Percentiles rank a stretch among this genome's conserved stretches.
These are phyloP conservation scores for Immersiella caudata DNA, from an alignment of 495 filamentous ascomycete species.

Conservation along the genomic window DNA sequence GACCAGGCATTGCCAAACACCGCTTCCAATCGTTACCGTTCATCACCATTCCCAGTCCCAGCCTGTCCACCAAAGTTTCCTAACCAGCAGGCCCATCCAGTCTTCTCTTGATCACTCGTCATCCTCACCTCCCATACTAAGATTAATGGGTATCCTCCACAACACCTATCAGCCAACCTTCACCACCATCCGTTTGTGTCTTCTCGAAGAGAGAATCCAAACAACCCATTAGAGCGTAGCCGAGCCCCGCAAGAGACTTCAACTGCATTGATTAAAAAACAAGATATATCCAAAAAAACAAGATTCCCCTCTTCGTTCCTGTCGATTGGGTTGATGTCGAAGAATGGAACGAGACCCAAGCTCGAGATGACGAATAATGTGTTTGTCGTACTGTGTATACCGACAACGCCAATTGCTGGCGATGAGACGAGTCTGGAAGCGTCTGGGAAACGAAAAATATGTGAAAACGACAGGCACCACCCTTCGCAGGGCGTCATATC, in stretches of 20 bases:
- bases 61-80: slow-evolving; percentile 8
- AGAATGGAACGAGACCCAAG: slow-evolving; percentile 3
- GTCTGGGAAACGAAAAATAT: neutral
- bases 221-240: neutral
- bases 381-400: slow-evolving; percentile 16
- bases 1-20: neutral
- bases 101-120: neutral
- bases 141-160: neutral
- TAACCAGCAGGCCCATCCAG: neutral
- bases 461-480: neutral
- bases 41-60: slow-evolving; percentile 1
- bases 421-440: slow-evolving; percentile 6
- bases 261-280: neutral
- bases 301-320: neutral
- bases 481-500: neutral
- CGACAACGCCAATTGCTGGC: slow-evolving; percentile 12
- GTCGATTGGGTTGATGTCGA: neutral
- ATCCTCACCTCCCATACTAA: neutral
- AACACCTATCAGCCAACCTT: neutral
- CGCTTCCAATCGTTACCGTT: neutral
- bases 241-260: slow-evolving; percentile 4
- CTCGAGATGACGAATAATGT: neutral
- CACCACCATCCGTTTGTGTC: neutral
- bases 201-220: neutral
- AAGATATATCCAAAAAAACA: slow-evolving; percentile 7